These are phyloP conservation scores for Aureobasidium sp. DNA, from an alignment of 2,329 filamentous ascomycete genomes.

Conservation along the genomic window DNA sequence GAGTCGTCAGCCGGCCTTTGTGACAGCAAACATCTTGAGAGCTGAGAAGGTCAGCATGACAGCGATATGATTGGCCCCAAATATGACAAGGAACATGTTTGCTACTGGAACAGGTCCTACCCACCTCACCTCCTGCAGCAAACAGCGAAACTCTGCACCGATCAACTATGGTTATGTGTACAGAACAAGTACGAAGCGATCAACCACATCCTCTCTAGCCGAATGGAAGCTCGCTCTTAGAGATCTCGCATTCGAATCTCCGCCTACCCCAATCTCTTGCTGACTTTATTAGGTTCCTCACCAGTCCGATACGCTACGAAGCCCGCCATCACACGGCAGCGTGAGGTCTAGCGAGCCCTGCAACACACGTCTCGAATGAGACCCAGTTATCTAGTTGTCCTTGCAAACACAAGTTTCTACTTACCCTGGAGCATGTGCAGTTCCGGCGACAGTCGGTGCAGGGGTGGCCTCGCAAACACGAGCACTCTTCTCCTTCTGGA, in stretches of 20 bases:
- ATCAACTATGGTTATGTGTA: not conserved
- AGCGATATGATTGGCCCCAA: not conserved
- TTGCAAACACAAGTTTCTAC: slow-evolving; percentile 3
- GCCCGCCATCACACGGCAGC: not conserved
- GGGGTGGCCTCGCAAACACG: not conserved
- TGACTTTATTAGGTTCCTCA: not conserved
- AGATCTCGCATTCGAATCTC: not conserved
- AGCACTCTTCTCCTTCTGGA: not conserved
- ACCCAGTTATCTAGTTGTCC: not conserved
- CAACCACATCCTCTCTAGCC: not conserved
- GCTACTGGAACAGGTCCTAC: not conserved
- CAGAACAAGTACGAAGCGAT: too few relatives aligned
- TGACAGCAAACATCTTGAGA: not conserved
- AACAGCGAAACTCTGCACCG: not conserved
- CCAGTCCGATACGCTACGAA: not conserved
- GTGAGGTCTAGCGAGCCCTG: not conserved
- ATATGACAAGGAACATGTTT: not conserved
- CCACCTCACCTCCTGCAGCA: not conserved
- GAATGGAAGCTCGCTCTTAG: not conserved
- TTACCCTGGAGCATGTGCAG: not conserved
- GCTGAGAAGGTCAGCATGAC: not conserved
- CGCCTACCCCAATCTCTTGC: not conserved
- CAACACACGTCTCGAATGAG: not conserved
- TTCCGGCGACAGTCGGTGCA: not conserved
- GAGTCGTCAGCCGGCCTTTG: not conserved